phyloP scores from a whole-genome alignment of 805 yeast species.

The Candida ponderosae region DNA sequence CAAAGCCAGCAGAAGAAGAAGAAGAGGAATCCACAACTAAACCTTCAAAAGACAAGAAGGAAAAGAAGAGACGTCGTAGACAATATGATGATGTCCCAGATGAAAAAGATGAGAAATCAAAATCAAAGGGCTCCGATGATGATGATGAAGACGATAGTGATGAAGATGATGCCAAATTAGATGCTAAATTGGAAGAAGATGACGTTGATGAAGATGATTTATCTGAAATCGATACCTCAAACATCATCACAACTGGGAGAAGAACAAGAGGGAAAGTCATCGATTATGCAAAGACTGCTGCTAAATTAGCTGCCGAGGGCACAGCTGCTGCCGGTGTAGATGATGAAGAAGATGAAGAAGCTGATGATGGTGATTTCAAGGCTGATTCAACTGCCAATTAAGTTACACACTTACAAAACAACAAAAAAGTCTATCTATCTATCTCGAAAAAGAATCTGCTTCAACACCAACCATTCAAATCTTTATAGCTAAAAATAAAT shows the following conservation, averaged over 20 bases:
- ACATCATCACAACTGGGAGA: constrained; percentile 77
- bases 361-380: constrained; percentile 45
- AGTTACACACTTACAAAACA: too few relatives aligned
- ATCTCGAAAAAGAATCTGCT: too few relatives aligned
- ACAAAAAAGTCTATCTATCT: too few relatives aligned
- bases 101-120: constrained; percentile 30
- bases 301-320: constrained; percentile 44
- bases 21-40: constrained; percentile 16
- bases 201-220: constrained; percentile 74
- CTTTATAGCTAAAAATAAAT: too few relatives aligned
- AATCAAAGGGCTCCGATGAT: constrained; percentile 21
- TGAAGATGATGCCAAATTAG: constrained; percentile 45
- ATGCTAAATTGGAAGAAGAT: constrained; percentile 32
- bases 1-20: constrained; percentile 12
- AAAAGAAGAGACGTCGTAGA: constrained; percentile 51
- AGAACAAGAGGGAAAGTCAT: constrained; percentile 88
- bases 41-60: constrained; percentile 26
- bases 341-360: constrained; percentile 38
- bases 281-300: constrained; percentile 78
- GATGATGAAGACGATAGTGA: constrained; percentile 40
- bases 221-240: constrained; percentile 71
- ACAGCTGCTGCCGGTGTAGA: constrained; percentile 31
- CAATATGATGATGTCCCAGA: constrained; percentile 55
- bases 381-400: constrained; percentile 23
- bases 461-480: too few relatives aligned